Evolutionary conservation across 176 grass and related monocot species (phyloP).

Genomic region (Zoysia japonica): DNA sequence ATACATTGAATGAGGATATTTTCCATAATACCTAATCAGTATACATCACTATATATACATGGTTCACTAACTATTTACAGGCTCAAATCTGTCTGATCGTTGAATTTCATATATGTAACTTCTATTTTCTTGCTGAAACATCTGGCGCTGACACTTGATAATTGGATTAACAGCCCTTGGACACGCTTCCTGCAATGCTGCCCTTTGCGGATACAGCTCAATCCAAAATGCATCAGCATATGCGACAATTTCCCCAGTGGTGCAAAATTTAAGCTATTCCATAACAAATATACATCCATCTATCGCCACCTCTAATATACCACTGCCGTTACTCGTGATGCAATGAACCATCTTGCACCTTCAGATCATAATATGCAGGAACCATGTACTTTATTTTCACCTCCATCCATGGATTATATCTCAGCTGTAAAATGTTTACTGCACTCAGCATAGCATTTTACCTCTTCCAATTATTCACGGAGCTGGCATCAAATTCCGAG

Average conservation of each 20-base stretch:
- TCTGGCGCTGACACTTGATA: constrained; percentile 7
- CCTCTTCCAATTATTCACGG: neutral
- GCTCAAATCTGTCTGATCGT: neutral
- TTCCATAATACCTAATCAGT: neutral
- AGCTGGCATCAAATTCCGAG: neutral
- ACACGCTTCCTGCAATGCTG: neutral
- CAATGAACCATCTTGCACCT: neutral
- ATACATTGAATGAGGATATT: neutral
- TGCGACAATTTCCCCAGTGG: neutral
- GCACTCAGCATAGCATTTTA: neutral
- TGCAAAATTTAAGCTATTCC: constrained; percentile 14
- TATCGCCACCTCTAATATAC: neutral
- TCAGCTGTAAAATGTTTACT: neutral
- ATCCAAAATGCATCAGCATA: neutral
- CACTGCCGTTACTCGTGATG: neutral
- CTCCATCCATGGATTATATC: neutral
- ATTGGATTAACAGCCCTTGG: constrained; percentile 18
- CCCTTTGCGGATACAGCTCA: neutral
- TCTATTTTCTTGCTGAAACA: constrained; percentile 21
- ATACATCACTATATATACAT: constrained; percentile 14
- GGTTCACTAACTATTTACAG: neutral
- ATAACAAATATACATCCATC: neutral
- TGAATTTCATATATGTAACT: neutral
- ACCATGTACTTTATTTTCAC: neutral
- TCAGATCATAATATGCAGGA: neutral